Conservation (phyloP, 2,329 filamentous ascomycete species). For the Sordariomycetes sp. region DNA sequence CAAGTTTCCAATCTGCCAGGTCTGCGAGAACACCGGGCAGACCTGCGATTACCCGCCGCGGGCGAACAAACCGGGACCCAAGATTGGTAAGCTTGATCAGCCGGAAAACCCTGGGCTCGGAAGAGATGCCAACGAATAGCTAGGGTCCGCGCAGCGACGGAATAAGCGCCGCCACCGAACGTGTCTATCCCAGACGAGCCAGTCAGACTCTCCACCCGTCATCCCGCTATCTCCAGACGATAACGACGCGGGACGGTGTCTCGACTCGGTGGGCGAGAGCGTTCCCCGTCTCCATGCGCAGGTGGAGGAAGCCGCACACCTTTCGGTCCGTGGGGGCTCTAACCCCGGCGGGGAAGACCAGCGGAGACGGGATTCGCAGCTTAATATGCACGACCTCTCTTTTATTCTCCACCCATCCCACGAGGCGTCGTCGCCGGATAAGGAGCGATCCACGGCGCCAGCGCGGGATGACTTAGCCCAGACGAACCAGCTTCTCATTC, state of each 20-base stretch:
- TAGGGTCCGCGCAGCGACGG: neutral
- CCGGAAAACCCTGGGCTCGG: neutral
- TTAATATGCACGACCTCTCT: slow-evolving; percentile 9
- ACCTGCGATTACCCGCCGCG: slow-evolving; percentile 15
- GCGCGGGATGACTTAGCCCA: neutral
- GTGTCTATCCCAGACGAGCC: neutral
- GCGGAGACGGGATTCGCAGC: neutral
- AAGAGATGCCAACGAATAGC: neutral
- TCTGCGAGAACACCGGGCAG: slow-evolving; percentile 12
- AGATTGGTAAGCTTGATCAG: slow-evolving; percentile 11
- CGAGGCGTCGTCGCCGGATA: slow-evolving; percentile 8
- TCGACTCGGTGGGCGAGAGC: neutral
- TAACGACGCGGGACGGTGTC: neutral
- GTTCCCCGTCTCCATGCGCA: neutral
- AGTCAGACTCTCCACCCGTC: neutral
- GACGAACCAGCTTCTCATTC: neutral
- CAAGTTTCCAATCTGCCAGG: slow-evolving; percentile 10
- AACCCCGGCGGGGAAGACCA: slow-evolving; percentile 2
- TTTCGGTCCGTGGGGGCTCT: neutral
- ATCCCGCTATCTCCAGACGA: neutral
- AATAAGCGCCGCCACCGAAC: slow-evolving; percentile 6
- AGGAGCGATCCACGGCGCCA: neutral
- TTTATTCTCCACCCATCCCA: slow-evolving; percentile 16
- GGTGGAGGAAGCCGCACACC: neutral
- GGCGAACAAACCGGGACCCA: slow-evolving; percentile 17